Conservation (phyloP, 768 basidiomycete species). For the Rhizopogon vesiculosus region DNA sequence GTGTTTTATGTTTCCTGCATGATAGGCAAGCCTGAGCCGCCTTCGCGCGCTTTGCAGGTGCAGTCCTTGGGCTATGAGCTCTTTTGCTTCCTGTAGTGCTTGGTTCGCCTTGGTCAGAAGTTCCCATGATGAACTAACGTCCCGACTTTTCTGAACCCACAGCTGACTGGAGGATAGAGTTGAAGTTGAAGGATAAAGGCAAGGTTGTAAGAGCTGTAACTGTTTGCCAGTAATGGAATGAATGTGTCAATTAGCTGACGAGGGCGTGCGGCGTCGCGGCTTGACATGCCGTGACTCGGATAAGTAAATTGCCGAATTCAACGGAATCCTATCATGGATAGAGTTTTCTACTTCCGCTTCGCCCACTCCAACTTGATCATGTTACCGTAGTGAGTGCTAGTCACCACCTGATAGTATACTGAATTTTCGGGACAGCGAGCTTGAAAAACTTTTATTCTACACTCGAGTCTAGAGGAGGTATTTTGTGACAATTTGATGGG, state of each 20-base stretch:
- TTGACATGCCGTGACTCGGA: no score
- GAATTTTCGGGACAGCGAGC: no score
- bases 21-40: constrained; percentile 41
- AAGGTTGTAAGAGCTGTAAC: not conserved
- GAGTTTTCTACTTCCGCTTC: no score
- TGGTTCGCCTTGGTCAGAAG: constrained; percentile 15
- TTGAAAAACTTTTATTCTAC: no score
- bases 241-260: not conserved
- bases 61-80: constrained; percentile 24
- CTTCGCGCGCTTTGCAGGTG: constrained; percentile 35
- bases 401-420: no score
- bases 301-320: no score
- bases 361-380: no score
- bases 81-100: constrained; percentile 21
- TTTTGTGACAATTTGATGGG: no score
- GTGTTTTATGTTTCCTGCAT: constrained; percentile 45
- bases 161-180: not conserved
- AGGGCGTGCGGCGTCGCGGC: not conserved
- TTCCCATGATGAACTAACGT: constrained; percentile 6
- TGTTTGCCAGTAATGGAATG: not conserved
- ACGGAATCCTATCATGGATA: no score
- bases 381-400: no score
- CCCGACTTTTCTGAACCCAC: no score
- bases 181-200: not conserved
- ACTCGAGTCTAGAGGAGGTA: no score